Evolutionary conservation across 2,329 filamentous ascomycete species (phyloP).

Genomic region (Lasiodiplodia hormozganensis): DNA sequence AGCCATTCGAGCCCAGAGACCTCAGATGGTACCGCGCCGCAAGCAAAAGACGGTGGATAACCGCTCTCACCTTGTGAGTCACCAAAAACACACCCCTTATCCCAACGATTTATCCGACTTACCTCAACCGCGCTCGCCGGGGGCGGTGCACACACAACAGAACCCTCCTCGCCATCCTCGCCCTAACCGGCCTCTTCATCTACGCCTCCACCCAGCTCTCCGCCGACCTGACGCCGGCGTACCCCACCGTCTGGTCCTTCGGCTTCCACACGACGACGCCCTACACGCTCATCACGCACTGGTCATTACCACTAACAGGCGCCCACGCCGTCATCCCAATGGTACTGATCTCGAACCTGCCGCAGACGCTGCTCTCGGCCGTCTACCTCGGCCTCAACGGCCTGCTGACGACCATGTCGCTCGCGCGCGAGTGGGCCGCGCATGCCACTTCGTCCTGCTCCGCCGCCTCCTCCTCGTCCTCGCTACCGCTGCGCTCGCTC

Average conservation of each 20-base stretch:
- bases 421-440: constrained; percentile 51
- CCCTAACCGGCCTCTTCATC: not conserved
- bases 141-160: not conserved
- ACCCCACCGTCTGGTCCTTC: not conserved
- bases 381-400: constrained; percentile 55
- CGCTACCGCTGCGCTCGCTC: constrained; percentile 38
- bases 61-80: not conserved
- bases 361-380: constrained; percentile 56
- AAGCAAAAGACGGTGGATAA: not conserved
- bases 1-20: not conserved
- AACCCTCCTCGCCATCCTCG: not conserved
- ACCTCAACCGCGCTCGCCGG: not conserved
- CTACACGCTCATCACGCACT: not conserved
- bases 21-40: not conserved
- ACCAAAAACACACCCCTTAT: no score
- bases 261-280: not conserved
- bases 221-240: not conserved
- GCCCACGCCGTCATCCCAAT: not conserved
- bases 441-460: constrained; percentile 28
- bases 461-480: no score
- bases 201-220: not conserved
- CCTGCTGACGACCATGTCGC: constrained; percentile 56
- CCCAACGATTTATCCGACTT: not conserved
- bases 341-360: constrained; percentile 50
- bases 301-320: not conserved